phyloP scores from a whole-genome alignment of 225 moss, liverwort and hornwort species.

The Pseudoscleropodium purum region DNA sequence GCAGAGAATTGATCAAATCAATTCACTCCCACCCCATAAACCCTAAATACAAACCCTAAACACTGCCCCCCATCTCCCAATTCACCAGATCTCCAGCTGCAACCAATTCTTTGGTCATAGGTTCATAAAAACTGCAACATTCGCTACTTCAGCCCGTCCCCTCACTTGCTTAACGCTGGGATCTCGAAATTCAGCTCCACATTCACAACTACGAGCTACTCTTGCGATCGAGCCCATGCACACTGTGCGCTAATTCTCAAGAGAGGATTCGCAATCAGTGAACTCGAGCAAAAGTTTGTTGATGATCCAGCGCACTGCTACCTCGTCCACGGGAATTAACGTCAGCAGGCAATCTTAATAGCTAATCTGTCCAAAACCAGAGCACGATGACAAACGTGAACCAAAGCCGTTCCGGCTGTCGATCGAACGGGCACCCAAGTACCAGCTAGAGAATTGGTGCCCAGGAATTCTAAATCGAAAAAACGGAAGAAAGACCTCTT shows the following conservation, averaged over 20 bases:
- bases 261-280: not conserved
- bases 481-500: not conserved
- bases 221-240: not conserved
- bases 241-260: not conserved
- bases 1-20: not conserved
- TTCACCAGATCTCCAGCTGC: not conserved
- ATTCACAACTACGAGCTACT: not conserved
- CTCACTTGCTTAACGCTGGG: not conserved
- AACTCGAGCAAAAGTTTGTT: not conserved
- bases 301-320: not conserved
- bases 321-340: not conserved
- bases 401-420: not conserved
- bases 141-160: not conserved
- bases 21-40: not conserved
- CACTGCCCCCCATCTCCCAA: not conserved
- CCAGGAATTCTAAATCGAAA: not conserved
- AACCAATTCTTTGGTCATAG: not conserved
- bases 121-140: not conserved
- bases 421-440: not conserved
- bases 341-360: not conserved
- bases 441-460: not conserved
- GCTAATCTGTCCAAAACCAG: not conserved
- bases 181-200: not conserved
- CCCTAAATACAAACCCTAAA: constrained; percentile 9
- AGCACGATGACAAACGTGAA: not conserved